Percentiles rank a stretch among this genome's conserved stretches.
Evolutionary conservation across 345 rosid genomes (phyloP).

Genomic region (Murraya paniculata): DNA sequence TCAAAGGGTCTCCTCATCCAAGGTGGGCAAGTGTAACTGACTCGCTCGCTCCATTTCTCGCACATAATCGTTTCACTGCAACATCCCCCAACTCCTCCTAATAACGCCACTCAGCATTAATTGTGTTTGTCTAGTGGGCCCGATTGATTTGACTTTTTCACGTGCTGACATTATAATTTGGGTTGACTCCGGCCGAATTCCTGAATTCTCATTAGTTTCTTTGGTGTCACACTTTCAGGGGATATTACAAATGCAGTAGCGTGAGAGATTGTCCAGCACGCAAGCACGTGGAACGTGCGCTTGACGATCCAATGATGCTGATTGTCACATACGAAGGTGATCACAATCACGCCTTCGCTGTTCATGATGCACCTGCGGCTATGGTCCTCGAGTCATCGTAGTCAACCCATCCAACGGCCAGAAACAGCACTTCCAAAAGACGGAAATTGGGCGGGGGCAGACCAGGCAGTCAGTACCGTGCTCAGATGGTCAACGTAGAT

Average conservation of each 20-base stretch:
- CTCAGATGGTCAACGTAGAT: slow-evolving; percentile 24
- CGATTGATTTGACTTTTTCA: slow-evolving; percentile 14
- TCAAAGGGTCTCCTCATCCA: slow-evolving; percentile 98
- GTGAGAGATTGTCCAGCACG: slow-evolving; percentile 89
- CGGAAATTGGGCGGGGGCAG: neutral
- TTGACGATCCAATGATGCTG: slow-evolving; percentile 74
- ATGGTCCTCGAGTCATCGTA: slow-evolving; percentile 62
- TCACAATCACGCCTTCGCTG: slow-evolving; percentile 52
- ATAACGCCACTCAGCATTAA: slow-evolving; percentile 4
- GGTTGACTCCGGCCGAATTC: slow-evolving; percentile 13
- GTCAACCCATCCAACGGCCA: slow-evolving; percentile 20
- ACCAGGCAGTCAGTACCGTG: neutral
- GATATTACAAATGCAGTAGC: slow-evolving; percentile 93
- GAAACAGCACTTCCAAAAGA: neutral
- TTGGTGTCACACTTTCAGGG: slow-evolving; percentile 35
- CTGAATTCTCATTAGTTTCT: neutral
- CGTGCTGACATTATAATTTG: slow-evolving; percentile 7
- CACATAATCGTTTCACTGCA: slow-evolving; percentile 19
- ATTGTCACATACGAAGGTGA: slow-evolving; percentile 88
- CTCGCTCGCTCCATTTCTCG: neutral
- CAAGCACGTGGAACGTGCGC: slow-evolving; percentile 88
- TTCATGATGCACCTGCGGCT: slow-evolving; percentile 33
- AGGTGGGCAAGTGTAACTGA: slow-evolving; percentile 44
- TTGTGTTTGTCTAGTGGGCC: slow-evolving; percentile 1
- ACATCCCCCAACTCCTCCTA: neutral